Evolutionary conservation across 306 rosid genomes (phyloP), one percentile per base, ranked within the genome.

Genomic region (Sphenostylis stenocarpa): DNA sequence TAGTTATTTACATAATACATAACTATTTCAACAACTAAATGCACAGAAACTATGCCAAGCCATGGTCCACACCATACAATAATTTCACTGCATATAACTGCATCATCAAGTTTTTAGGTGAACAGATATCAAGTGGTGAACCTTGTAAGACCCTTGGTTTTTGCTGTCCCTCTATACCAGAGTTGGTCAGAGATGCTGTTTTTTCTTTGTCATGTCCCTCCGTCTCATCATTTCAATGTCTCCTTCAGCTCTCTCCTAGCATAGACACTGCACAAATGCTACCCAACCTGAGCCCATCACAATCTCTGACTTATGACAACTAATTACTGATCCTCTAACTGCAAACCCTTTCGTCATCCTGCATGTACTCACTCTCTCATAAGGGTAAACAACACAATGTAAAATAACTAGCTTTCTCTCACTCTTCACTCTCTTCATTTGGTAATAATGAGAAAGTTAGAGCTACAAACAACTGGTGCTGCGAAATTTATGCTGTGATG

Each of bases 191-290:
- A 72, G 66, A 14, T 41, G 4, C 44, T 57, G 56, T 43, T 57
- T n/a, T 48, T 23, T 29, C 28, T 73, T 73, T 73, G 57, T 26
- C 69, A 57, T 57, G 57, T 73, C 69, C 14, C 68, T 73, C 44
- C 14, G 78, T 41, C 69, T 73, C 55, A 58, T 73, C 67, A 58
- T 41, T 52, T 57, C 68, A 24, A 0, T 73, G 69, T 73, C 69
- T 28, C 69, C 56, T 73, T 29, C 26, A 13, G 16, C 61, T 53
- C 52, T 20, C 53, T 55, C 52, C 53, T 38, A 23, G 16, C 36
- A 24, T 24, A 57, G 20, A 38, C 68, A 41, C 41, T 13, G 77
- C 65, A 0, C 16, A 2, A 1, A 4, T 57, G 36, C 16, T 20
- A 20, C 24, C 23, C 24, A 72, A 72, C 53, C 26, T 55, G 24